phyloP scores from a whole-genome alignment of 2,329 filamentous ascomycete species.

The Biscogniauxia marginata region DNA sequence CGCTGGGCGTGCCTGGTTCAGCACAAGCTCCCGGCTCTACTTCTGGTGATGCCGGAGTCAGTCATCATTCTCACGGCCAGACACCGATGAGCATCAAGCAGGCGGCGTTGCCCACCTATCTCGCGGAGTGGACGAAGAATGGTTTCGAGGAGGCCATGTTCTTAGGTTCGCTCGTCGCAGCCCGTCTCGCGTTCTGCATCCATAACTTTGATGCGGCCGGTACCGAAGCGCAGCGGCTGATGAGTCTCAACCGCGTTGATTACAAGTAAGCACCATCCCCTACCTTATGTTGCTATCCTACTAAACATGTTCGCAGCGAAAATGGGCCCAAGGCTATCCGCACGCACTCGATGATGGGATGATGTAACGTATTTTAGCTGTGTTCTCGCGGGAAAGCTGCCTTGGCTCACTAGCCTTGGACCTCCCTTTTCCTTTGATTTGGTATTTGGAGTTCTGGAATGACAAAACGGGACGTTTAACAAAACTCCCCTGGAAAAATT shows the following conservation, averaged over 20 bases:
- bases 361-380: too few relatives aligned
- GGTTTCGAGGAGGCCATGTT: conserved; percentile 80
- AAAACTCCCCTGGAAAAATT: background rate
- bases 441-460: background rate
- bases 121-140: conserved; percentile 86
- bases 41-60: conserved; percentile 40
- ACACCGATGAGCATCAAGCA: conserved; percentile 84
- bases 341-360: background rate
- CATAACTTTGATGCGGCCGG: conserved; percentile 56
- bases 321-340: conserved; percentile 18
- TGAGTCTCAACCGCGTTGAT: conserved; percentile 58
- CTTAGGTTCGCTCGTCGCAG: conserved; percentile 82
- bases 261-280: conserved; percentile 51
- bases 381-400: too few relatives aligned
- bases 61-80: conserved; percentile 59
- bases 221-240: conserved; percentile 52
- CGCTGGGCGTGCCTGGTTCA: conserved; percentile 42
- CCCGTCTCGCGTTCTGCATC: conserved; percentile 58
- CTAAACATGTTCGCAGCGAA: conserved; percentile 13
- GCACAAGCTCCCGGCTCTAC: conserved; percentile 42
- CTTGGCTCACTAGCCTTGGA: too few relatives aligned
- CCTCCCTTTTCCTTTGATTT: background rate
- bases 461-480: background rate
- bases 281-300: background rate
- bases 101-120: conserved; percentile 76